These are phyloP conservation scores for Ganoderma lucidum DNA, from an alignment of 1,284 basidiomycete genomes.

Conservation along the genomic window DNA sequence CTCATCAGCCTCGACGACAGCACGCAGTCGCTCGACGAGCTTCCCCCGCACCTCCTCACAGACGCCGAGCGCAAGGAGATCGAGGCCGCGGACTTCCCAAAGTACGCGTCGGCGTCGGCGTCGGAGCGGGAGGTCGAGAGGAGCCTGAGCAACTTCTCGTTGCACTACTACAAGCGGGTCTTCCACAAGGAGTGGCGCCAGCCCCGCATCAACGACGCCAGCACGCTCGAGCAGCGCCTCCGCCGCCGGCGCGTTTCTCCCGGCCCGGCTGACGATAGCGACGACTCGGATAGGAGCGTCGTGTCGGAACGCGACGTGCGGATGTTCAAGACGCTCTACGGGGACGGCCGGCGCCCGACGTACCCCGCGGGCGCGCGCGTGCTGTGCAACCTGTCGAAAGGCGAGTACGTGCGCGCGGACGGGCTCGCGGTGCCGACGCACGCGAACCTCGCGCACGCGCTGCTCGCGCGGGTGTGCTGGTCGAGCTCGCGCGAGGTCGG, in stretches of 20 bases:
- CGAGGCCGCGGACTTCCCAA: neutral
- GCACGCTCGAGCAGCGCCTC: neutral
- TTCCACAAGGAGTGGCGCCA: constrained; percentile 19
- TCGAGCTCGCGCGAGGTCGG: constrained; percentile 13
- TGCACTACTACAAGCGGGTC: constrained; percentile 15
- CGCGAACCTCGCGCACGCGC: constrained; percentile 22
- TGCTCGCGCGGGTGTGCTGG: constrained; percentile 23
- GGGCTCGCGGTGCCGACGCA: constrained; percentile 13
- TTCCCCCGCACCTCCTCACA: constrained; percentile 14
- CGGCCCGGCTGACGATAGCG: too few relatives aligned
- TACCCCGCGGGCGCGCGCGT: constrained; percentile 13
- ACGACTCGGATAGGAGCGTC: neutral
- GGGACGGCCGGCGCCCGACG: constrained; percentile 17
- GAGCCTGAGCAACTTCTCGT: constrained; percentile 18
- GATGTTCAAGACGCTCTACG: constrained; percentile 20
- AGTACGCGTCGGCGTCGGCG: neutral
- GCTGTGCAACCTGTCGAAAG: constrained; percentile 24
- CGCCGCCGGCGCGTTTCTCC: neutral
- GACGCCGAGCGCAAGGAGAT: constrained; percentile 13
- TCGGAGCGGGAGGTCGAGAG: constrained; percentile 5
- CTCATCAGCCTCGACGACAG: constrained; percentile 21
- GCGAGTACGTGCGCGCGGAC: constrained; percentile 21
- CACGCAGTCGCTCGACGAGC: constrained; percentile 14
- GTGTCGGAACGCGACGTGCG: constrained; percentile 1
- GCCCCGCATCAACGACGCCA: constrained; percentile 13